Evolutionary conservation across 2,329 filamentous ascomycete species (phyloP).

Genomic region (Phymatotrichopsis omnivora): DNA sequence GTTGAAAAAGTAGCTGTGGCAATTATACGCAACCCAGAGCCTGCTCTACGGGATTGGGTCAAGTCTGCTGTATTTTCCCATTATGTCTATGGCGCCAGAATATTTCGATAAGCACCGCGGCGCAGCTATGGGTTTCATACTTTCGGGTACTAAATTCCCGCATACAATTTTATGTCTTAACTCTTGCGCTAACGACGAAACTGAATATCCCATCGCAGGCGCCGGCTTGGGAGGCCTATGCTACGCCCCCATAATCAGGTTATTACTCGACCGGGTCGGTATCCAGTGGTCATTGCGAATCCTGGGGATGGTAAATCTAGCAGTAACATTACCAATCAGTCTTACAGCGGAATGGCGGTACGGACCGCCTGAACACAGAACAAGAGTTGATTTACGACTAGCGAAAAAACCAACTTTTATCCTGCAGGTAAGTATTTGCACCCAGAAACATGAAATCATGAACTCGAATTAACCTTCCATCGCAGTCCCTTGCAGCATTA

Average conservation of each 20-base stretch:
- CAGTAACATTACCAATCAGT: conserved; percentile 37
- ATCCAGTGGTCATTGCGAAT: conserved; percentile 40
- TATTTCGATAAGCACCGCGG: conserved; percentile 43
- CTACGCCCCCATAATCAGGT: conserved; percentile 37
- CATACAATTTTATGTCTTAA: conserved; percentile 18
- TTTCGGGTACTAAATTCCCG: too few relatives aligned
- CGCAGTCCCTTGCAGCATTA: conserved; percentile 20
- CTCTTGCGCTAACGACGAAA: conserved; percentile 33
- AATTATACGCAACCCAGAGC: conserved; percentile 40
- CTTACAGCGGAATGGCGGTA: conserved; percentile 37
- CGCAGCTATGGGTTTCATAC: conserved; percentile 40
- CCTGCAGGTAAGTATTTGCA: conserved; percentile 34
- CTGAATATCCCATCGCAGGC: conserved; percentile 29
- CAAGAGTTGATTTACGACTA: conserved; percentile 36
- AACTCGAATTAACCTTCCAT: too few relatives aligned
- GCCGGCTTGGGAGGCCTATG: conserved; percentile 39
- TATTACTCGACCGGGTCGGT: conserved; percentile 38
- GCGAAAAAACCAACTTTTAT: conserved; percentile 38
- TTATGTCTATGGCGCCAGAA: conserved; percentile 41
- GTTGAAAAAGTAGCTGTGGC: conserved; percentile 36
- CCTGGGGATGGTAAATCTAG: conserved; percentile 36
- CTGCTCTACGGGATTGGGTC: conserved; percentile 39
- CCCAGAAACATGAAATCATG: too few relatives aligned
- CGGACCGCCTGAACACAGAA: conserved; percentile 35
- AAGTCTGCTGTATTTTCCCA: conserved; percentile 39